These are phyloP conservation scores for Spathaspora arborariae DNA, from an alignment of 805 yeast species.

Conservation along the genomic window DNA sequence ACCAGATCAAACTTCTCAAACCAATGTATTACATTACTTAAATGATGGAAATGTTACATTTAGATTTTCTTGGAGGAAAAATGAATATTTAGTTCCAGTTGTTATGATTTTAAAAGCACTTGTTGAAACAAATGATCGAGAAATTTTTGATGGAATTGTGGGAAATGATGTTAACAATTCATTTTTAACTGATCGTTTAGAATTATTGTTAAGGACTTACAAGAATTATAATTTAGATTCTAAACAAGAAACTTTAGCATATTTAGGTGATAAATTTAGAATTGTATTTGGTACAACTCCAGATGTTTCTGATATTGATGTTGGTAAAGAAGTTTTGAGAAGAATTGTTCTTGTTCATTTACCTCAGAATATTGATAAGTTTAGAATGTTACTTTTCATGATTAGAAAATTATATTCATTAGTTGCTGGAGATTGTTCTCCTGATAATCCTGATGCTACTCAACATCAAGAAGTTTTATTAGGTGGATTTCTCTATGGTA, in stretches of 20 bases:
- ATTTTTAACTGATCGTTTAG: constrained; percentile 96
- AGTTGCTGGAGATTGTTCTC: constrained; percentile 94
- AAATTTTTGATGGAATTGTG: constrained; percentile 92
- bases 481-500: constrained; percentile 95
- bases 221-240: constrained; percentile 76
- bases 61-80: constrained; percentile 95
- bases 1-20: constrained; percentile 96
- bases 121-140: constrained; percentile 87
- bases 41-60: constrained; percentile 95
- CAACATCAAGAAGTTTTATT: constrained; percentile 96
- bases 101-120: constrained; percentile 89
- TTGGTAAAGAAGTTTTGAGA: constrained; percentile 78
- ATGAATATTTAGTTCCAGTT: constrained; percentile 91
- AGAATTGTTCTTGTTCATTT: constrained; percentile 90
- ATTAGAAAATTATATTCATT: constrained; percentile 89
- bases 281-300: constrained; percentile 87
- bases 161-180: constrained; percentile 86
- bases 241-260: constrained; percentile 86
- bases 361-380: constrained; percentile 70
- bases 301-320: constrained; percentile 84
- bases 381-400: constrained; percentile 87
- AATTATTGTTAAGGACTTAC: constrained; percentile 82
- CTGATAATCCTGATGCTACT: constrained; percentile 98
- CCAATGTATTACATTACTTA: constrained; percentile 93
- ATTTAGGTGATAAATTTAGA: constrained; percentile 93